These are phyloP conservation scores for Serendipita sp. DNA, from an alignment of 768 basidiomycete genomes.

Conservation along the genomic window DNA sequence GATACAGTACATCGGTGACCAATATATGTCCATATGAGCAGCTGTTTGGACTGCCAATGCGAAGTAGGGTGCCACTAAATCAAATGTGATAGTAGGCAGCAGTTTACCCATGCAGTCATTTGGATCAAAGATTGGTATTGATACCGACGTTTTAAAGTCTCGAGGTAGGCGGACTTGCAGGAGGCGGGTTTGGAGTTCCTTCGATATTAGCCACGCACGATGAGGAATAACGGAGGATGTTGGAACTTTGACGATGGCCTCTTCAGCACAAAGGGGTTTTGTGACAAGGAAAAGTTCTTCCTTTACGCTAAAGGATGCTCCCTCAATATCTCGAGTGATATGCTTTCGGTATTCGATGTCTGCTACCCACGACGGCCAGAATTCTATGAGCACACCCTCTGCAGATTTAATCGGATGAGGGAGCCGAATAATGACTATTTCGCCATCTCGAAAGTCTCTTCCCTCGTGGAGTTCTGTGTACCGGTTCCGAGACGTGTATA, in stretches of 20 bases:
- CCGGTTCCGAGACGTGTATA: neutral
- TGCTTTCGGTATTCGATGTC: constrained; percentile 35
- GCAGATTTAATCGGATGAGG: constrained; percentile 29
- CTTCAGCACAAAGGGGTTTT: neutral
- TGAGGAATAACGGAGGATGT: constrained; percentile 14
- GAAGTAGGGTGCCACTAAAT: constrained; percentile 42
- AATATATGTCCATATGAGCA: constrained; percentile 41
- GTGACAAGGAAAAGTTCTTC: neutral
- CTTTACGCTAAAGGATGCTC: neutral
- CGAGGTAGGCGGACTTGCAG: constrained; percentile 8
- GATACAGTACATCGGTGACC: constrained; percentile 41
- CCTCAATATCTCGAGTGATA: constrained; percentile 19
- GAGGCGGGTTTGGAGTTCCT: constrained; percentile 11
- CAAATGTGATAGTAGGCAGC: constrained; percentile 20
- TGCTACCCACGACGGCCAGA: constrained; percentile 61
- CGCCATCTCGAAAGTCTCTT: constrained; percentile 35
- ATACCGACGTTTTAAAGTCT: constrained; percentile 27
- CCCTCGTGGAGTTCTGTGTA: constrained; percentile 7
- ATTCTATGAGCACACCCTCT: constrained; percentile 33
- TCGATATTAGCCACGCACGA: constrained; percentile 10
- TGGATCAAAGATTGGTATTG: constrained; percentile 38
- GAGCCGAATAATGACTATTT: constrained; percentile 56
- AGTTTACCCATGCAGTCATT: constrained; percentile 17
- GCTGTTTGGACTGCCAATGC: constrained; percentile 60
- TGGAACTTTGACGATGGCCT: constrained; percentile 2